Percentiles rank a stretch among this genome's conserved stretches.
Evolutionary conservation across 1,284 basidiomycete genomes (phyloP).

Genomic region (Hymenochaete sp.): DNA sequence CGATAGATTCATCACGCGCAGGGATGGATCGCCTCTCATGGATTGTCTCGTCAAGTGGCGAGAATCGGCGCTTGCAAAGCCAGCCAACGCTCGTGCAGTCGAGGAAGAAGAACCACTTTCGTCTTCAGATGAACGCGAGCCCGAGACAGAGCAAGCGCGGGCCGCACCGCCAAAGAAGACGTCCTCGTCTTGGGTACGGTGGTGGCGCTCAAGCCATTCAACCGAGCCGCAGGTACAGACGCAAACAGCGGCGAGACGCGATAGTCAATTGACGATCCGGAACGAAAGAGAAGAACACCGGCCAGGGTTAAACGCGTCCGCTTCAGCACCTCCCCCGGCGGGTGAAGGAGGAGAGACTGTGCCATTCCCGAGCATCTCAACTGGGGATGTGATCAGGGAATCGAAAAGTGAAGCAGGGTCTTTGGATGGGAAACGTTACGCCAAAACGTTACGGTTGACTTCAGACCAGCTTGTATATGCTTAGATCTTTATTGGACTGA

Average conservation of each 20-base stretch:
- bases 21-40: conserved; percentile 58
- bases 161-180: conserved; percentile 35
- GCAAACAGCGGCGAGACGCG: background rate
- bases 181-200: conserved; percentile 62
- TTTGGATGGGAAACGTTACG: conserved; percentile 51
- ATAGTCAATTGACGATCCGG: background rate
- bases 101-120: conserved; percentile 29
- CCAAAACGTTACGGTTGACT: conserved; percentile 85
- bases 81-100: conserved; percentile 26
- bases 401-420: background rate
- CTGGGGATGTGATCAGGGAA: background rate
- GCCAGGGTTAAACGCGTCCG: conserved; percentile 12
- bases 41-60: conserved; percentile 57
- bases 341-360: conserved; percentile 18
- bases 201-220: conserved; percentile 59
- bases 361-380: conserved; percentile 17
- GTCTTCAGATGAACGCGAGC: conserved; percentile 23
- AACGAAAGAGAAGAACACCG: conserved; percentile 3
- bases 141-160: conserved; percentile 29
- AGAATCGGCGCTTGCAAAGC: conserved; percentile 36
- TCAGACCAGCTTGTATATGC: conserved; percentile 68
- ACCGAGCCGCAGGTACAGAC: conserved; percentile 19
- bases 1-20: conserved; percentile 55
- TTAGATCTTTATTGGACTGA: background rate
- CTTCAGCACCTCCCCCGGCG: conserved; percentile 15